phyloP scores from a whole-genome alignment of 352 stramenopile genomes.

The Globisporangium barbulae region DNA sequence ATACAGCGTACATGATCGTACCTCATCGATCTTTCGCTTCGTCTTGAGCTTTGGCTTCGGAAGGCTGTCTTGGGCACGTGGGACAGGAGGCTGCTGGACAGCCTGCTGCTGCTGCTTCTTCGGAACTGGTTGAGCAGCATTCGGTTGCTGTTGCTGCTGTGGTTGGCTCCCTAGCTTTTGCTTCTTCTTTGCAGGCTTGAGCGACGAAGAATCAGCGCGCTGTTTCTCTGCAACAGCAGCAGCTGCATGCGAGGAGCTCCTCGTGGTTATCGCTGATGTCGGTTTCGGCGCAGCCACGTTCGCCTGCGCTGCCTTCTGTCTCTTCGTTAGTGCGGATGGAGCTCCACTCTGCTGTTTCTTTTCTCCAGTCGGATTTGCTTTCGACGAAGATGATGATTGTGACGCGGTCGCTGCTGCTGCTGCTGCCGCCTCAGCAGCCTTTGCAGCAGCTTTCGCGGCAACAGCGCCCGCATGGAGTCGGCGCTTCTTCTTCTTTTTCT shows the following conservation, averaged over 20 bases:
- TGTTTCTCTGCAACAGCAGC: neutral
- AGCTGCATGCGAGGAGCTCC: neutral
- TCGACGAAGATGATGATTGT: neutral
- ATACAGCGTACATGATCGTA: neutral
- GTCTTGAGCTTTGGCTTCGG: constrained; percentile 2
- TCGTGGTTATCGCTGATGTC: neutral
- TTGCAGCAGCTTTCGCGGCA: constrained; percentile 1
- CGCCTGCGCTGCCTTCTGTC: neutral
- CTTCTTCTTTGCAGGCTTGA: constrained; percentile 9
- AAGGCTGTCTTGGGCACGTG: neutral
- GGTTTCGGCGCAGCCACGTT: neutral
- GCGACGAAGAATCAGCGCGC: neutral
- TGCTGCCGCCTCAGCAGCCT: neutral
- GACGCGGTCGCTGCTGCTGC: neutral
- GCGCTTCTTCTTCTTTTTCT: constrained; percentile 14
- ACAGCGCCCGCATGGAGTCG: constrained; percentile 1
- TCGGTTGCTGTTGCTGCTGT: neutral
- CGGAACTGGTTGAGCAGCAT: neutral
- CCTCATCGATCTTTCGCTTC: constrained; percentile 6
- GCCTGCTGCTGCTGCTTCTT: constrained; percentile 5
- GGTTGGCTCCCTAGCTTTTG: neutral
- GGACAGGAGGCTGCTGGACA: neutral
- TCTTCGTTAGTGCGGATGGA: neutral
- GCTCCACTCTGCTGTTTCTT: neutral
- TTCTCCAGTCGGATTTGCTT: neutral